Evolutionary conservation across 495 filamentous ascomycete genomes (phyloP), one percentile per base, ranked within the genome.

Genomic region (Endocarpon pusillum): DNA sequence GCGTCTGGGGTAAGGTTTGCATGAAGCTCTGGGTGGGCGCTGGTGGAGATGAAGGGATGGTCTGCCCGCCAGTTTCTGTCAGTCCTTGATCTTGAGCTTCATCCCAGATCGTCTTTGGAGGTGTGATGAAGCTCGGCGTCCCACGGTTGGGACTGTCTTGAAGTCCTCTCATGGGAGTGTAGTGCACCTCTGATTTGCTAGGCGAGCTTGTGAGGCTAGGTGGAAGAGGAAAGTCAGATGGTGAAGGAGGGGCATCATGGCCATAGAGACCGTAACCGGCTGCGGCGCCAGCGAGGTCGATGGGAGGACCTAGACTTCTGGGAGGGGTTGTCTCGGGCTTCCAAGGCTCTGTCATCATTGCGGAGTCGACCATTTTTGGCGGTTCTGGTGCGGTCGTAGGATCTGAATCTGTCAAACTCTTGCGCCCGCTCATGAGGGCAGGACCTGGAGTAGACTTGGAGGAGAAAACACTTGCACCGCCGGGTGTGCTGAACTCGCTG

Each of bases 291-390:
- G n/a, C n/a, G n/a, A n/a, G n/a, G n/a, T n/a, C n/a, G n/a, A n/a
- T n/a, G n/a, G n/a, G n/a, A n/a, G n/a, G n/a, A n/a, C n/a, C n/a
- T n/a, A n/a, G n/a, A n/a, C n/a, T n/a, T n/a, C n/a, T n/a, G n/a
- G n/a, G n/a, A n/a, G n/a, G n/a, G n/a, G n/a, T 5, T 14, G 28
- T 6, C 19, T 5, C 28, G 24, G 23, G 27, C 18, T 44, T 35
- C 62, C 59, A 77, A 12, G 78, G 69, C 15, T 94, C 89, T 2
- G 89, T 97, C 84, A 94, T 93, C 47, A 80, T 75, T 30, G 74
- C 75, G 36, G 65, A 71, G 52, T 93, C 84, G 19, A 87, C 68
- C 78, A 86, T 89, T 14, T 46, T 37, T 19, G 59, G 52, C 40
- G 47, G 58, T 4, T 46, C 42, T 15, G 42, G 12, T 23, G 40